These are phyloP conservation scores for Dispira parvispora DNA, from an alignment of 192 early-diverging fungal species.

Conservation along the genomic window DNA sequence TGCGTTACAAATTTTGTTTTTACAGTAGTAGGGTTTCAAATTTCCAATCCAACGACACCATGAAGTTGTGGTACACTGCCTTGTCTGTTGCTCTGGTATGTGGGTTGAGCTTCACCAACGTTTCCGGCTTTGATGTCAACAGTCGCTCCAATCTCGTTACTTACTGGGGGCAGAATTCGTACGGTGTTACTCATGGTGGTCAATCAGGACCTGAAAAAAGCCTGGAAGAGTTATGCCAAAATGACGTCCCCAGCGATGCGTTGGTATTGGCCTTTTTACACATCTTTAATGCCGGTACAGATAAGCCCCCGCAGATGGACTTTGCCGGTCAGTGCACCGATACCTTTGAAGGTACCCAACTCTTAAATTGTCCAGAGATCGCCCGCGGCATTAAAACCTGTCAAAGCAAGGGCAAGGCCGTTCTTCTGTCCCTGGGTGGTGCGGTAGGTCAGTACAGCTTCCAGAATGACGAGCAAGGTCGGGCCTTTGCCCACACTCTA, in stretches of 20 bases:
- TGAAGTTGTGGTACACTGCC: too few species aligned
- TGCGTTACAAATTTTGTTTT: too few species aligned
- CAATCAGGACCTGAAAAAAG: conserved; percentile 24
- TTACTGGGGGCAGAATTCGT: conserved; percentile 44
- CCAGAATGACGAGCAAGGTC: conserved; percentile 31
- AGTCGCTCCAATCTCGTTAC: conserved; percentile 33
- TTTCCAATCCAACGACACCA: too few species aligned
- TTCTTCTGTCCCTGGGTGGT: conserved; percentile 56
- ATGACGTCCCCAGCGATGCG: conserved; percentile 23
- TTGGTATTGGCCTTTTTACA: conserved; percentile 41
- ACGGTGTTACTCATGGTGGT: conserved; percentile 19
- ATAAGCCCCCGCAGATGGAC: conserved; percentile 41
- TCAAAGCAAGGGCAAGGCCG: conserved; percentile 52
- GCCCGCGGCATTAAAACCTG: conserved; percentile 49
- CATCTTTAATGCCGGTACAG: conserved; percentile 39
- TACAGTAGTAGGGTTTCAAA: too few species aligned
- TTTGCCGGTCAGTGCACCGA: conserved; percentile 47
- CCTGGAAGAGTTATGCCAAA: conserved; percentile 41
- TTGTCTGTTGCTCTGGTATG: too few species aligned
- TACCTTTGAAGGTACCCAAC: conserved; percentile 32
- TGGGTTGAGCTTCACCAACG: too few species aligned
- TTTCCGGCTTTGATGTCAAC: conserved; percentile 23
- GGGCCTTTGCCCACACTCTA: conserved; percentile 46
- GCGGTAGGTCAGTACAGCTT: conserved; percentile 47
- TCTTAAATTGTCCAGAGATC: conserved; percentile 50